Evolutionary conservation across 1,284 basidiomycete genomes (phyloP), one percentile per base, ranked within the genome.

Genomic region (Trichosporon asahii): DNA sequence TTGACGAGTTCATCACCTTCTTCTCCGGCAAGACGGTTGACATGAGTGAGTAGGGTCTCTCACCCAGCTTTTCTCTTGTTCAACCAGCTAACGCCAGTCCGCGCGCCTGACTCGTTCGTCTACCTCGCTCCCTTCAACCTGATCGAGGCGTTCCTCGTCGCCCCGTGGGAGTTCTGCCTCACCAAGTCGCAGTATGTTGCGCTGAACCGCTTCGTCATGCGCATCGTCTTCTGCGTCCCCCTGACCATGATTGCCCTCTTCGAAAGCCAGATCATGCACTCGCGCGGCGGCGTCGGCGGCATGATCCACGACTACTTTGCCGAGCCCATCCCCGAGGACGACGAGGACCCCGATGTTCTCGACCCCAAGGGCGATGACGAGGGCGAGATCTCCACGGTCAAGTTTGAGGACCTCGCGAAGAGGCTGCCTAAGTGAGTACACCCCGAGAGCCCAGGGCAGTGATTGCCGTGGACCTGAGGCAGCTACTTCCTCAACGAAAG

Each of bases 1-100:
- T 79, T 14, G 82, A 84, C 71, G 77, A 85, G 88, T 86, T 79
- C 70, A 74, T 97, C 68, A 88, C 92, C 6, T 96, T 94, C 86
- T 96, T 94, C 79, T 92, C 93, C 2, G 87, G 87, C 74, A 95
- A 95, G 84, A 91, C 93, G 1, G 84, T 94, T 90, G 91, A 90
- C 91, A 76, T 80, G 75, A 79, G 71, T 72, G 37, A 37, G 71
- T 33, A 33, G 7, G 6, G 31, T 9, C 31, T 9, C 7, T 8
- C 31, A 8, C 31, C 31, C 6, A 33, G 31, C 31, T 33, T 33
- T 33, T 6, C 11, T 9, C 12, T 8, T 3, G 8, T 23, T 11
- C 0, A 55, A 2, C 12, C 85, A 61, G 86, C 94, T 66, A 93
- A 53, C 44, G 57, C 2, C 95, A 1, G 95, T 87, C 65, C 87